phyloP scores from a whole-genome alignment of 169 alveolate genomes.

The Plasmodium gonderi region DNA sequence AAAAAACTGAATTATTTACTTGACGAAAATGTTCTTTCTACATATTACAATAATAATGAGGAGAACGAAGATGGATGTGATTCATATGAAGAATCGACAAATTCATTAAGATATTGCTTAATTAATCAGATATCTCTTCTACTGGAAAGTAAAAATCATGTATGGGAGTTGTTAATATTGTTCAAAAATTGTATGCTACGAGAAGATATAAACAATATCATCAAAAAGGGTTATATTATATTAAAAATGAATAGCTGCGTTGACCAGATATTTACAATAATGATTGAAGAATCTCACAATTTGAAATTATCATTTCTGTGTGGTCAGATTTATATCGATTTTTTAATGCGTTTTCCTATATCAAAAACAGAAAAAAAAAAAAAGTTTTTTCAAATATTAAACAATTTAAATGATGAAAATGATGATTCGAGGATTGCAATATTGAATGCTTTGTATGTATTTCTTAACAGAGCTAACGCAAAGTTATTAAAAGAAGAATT shows the following conservation, averaged over 20 bases:
- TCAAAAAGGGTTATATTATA: conserved; percentile 3
- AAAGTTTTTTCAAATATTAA: conserved; percentile 35
- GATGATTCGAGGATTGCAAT: conserved; percentile 63
- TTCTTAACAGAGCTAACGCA: conserved; percentile 43
- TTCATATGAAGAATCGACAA: conserved; percentile 17
- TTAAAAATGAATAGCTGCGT: conserved; percentile 62
- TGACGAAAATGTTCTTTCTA: conserved; percentile 31
- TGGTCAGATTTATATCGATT: conserved; percentile 73
- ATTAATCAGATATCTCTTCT: conserved; percentile 50
- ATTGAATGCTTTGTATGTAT: conserved; percentile 42
- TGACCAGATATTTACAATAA: conserved; percentile 57
- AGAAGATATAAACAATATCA: conserved; percentile 47
- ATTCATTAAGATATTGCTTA: conserved; percentile 53
- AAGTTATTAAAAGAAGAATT: conserved; percentile 63
- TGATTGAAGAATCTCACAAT: conserved; percentile 71
- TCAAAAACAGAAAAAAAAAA: conserved; percentile 62
- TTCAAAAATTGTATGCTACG: conserved; percentile 58
- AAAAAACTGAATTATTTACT: conserved; percentile 26
- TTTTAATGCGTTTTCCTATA: conserved; percentile 60
- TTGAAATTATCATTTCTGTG: conserved; percentile 71
- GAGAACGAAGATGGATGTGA: background rate
- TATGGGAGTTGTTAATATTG: conserved; percentile 42
- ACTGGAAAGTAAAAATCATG: conserved; percentile 59
- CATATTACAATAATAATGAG: background rate
- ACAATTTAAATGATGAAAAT: conserved; percentile 50